A percentile compares a stretch with the other conserved stretches of the same genome.
These are phyloP conservation scores for Pezicula rhizophila DNA, from an alignment of 2,329 filamentous ascomycete genomes.

Conservation along the genomic window DNA sequence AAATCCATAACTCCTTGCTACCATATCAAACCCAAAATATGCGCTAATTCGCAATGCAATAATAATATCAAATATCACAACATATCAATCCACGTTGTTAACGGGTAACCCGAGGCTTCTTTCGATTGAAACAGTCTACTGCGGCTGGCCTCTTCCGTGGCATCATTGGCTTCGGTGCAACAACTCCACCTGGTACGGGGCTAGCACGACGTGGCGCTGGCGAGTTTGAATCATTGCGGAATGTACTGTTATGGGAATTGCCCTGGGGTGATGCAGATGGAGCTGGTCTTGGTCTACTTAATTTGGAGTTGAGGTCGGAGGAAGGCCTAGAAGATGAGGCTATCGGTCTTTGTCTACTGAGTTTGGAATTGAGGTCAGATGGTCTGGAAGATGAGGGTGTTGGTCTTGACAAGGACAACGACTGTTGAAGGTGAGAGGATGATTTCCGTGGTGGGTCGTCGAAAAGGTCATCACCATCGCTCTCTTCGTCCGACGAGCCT, in stretches of 20 bases:
- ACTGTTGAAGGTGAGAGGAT: neutral
- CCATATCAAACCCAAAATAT: too few species aligned
- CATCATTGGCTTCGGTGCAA: constrained; percentile 13
- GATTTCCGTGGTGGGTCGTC: constrained; percentile 9
- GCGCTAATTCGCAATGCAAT: too few species aligned
- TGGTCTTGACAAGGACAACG: neutral
- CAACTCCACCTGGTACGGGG: constrained; percentile 8
- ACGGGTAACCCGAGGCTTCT: constrained; percentile 8
- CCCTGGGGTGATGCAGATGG: constrained; percentile 1
- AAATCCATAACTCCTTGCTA: too few species aligned
- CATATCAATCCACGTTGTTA: too few species aligned
- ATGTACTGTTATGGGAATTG: neutral
- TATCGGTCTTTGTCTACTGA: constrained; percentile 2
- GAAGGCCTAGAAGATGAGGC: too few species aligned
- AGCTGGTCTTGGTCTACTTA: constrained; percentile 3
- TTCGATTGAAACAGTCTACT: constrained; percentile 23
- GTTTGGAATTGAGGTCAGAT: constrained; percentile 1
- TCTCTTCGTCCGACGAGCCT: constrained; percentile 20
- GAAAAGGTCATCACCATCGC: constrained; percentile 18
- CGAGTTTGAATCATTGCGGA: too few species aligned
- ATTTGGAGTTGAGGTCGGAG: constrained; percentile 1
- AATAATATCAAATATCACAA: too few species aligned
- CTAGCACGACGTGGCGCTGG: neutral
- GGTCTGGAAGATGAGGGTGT: too few species aligned
- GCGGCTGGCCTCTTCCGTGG: constrained; percentile 12